Percentiles rank a stretch among this genome's conserved stretches.
phyloP scores from a whole-genome alignment of 257 asterid species.

The Lycium ferocissimum region DNA sequence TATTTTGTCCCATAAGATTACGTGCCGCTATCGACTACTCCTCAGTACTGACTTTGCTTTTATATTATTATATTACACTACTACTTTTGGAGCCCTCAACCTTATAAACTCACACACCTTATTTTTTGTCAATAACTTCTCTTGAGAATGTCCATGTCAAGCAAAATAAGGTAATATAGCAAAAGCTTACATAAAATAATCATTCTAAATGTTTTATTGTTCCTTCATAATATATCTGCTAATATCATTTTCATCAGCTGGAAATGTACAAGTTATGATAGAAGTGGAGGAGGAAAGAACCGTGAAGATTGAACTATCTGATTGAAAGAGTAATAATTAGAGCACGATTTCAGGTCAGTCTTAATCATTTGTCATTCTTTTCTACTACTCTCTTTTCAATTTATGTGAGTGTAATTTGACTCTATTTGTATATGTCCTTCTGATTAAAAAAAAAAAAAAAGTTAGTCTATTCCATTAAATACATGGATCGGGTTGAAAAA shows the following conservation, averaged over 20 bases:
- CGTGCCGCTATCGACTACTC: neutral
- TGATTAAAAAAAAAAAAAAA: too few relatives aligned
- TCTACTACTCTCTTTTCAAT: too few relatives aligned
- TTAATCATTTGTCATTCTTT: neutral
- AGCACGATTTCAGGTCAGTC: slow-evolving; percentile 5
- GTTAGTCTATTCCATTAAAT: too few relatives aligned
- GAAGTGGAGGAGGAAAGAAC: neutral
- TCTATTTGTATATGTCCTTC: too few relatives aligned
- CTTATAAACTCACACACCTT: neutral
- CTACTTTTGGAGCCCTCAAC: neutral
- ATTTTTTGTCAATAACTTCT: too few relatives aligned
- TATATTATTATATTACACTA: too few relatives aligned
- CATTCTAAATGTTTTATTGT: neutral
- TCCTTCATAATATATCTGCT: neutral
- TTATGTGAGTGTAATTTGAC: too few relatives aligned
- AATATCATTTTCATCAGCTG: neutral
- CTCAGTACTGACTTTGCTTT: too few relatives aligned
- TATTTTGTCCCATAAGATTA: neutral
- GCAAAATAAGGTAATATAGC: neutral
- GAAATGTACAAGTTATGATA: neutral
- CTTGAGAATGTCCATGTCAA: too few relatives aligned
- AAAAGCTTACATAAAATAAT: neutral
- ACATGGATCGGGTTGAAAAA: too few relatives aligned
- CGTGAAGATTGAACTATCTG: neutral
- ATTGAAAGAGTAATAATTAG: neutral